Percentiles rank a stretch among this genome's conserved stretches.
Evolutionary conservation across 2,329 filamentous ascomycete genomes (phyloP).

Genomic region (Fusarium mangiferae): DNA sequence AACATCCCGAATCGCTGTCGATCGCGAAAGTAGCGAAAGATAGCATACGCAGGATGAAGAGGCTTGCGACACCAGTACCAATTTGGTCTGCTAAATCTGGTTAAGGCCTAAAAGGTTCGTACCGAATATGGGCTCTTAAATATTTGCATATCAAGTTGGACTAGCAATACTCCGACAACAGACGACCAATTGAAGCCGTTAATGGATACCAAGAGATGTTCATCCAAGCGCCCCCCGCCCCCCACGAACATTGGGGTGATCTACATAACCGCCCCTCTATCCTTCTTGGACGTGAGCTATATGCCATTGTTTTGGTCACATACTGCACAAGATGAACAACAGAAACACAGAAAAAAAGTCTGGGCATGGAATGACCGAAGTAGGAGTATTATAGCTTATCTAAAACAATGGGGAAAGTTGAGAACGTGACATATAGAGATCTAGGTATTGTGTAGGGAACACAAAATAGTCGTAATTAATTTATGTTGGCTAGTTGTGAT

Average conservation of each 20-base stretch:
- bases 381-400: too few relatives aligned
- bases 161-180: not conserved
- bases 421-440: fast-evolving
- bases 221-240: not conserved
- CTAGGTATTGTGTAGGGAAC: too few relatives aligned
- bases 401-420: fast-evolving
- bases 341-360: too few relatives aligned
- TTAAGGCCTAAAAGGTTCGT: slow-evolving; percentile 2
- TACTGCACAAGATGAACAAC: fast-evolving
- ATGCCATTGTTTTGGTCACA: not conserved
- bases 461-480: too few relatives aligned
- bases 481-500: too few relatives aligned
- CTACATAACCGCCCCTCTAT: fast-evolving
- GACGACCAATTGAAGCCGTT: too few relatives aligned
- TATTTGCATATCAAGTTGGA: slow-evolving; percentile 1
- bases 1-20: not conserved
- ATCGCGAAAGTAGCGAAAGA: not conserved
- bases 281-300: not conserved
- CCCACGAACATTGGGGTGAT: not conserved
- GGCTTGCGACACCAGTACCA: not conserved
- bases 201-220: not conserved
- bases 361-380: fast-evolving
- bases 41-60: fast-evolving
- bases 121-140: not conserved
- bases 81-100: not conserved